Percentiles rank a stretch among this genome's conserved stretches.
Evolutionary conservation across 2,329 filamentous ascomycete genomes (phyloP).

Genomic region (Curvularia spicifera): DNA sequence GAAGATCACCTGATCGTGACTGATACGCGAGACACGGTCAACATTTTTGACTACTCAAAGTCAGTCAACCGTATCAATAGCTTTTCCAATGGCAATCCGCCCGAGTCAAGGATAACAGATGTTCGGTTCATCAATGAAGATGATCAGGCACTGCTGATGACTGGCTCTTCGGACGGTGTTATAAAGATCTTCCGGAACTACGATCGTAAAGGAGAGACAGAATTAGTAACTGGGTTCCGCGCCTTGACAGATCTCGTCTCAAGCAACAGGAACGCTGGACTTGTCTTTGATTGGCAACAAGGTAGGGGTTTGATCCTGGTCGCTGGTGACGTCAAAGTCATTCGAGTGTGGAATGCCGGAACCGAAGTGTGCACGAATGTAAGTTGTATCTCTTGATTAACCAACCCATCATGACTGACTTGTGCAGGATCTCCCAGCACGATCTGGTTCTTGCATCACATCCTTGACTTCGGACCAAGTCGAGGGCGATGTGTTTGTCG

Average conservation of each 20-base stretch:
- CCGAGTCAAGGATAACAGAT: conserved; percentile 90
- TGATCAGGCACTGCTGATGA: conserved; percentile 92
- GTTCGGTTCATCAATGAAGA: conserved; percentile 98
- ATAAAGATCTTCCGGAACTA: conserved; percentile 94
- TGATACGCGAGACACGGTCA: conserved; percentile 89
- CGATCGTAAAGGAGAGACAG: conserved; percentile 74
- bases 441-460: conserved; percentile 94
- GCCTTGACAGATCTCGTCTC: conserved; percentile 92
- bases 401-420: conserved; percentile 17
- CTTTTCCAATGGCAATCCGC: conserved; percentile 94
- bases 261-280: conserved; percentile 90
- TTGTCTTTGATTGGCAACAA: conserved; percentile 99
- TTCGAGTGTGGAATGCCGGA: conserved; percentile 94
- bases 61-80: conserved; percentile 74
- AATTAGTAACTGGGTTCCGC: conserved; percentile 89
- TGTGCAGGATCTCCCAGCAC: conserved; percentile 80
- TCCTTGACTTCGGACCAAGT: conserved; percentile 97
- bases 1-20: conserved; percentile 94
- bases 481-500: conserved; percentile 93
- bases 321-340: conserved; percentile 92
- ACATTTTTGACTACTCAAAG: conserved; percentile 76
- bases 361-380: conserved; percentile 86
- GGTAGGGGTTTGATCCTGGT: conserved; percentile 95
- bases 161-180: conserved; percentile 92
- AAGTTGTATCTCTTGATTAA: conserved; percentile 32